Base-by-base conservation (phyloP, 1,284 basidiomycete genomes). In the Limonomyces culmigenus region DNA sequence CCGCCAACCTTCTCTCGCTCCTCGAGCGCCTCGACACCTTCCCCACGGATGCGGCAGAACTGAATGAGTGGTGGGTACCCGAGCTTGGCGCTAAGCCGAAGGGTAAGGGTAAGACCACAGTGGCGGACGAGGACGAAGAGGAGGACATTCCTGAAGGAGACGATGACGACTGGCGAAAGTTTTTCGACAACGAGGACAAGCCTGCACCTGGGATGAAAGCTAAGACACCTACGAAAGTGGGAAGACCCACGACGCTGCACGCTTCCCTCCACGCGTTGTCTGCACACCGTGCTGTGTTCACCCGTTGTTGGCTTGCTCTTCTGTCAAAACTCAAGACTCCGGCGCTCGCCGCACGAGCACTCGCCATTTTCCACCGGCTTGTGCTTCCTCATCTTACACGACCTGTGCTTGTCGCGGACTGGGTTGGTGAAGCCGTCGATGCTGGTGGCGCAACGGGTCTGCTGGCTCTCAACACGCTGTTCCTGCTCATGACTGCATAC, bases 391-490 rank as follows among this genome's bases (percentile, higher is more conserved):
- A 92, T 52, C 53, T 95, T 38, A 83, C 79, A 3, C 60, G 81
- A 35, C 71, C 85, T 0, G 63, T 91, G 4, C 55, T 93, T 36
- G 68, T 93, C 12, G 92, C 95, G 72, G 93, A 98, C 56, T 98
- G 92, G 84, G 67, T 98, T 21, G 77, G 84, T 20, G 71, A 72
- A 10, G 84, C 87, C 43, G 81, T 95, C 23, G 37, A 10, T 25
- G n/a, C 40, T 76, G 87, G 88, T 18, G 91, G 87, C 2, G 71
- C 78, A 0, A 71, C 85, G n/a, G 91, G 88, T 2, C 65, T 98
- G 38, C 63, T 97, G 31, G 89, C 88, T 3, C 67, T 98, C 45
- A 97, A 97, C 49, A 83, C 84, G 1, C 59, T 98, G 35, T 98
- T 91, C 52, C 72, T 81, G 4, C 66, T 99, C 42, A 96, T 98